These are phyloP conservation scores for Vitis labrusca DNA, from an alignment of 164 flowering plant genomes.

Conservation along the genomic window DNA sequence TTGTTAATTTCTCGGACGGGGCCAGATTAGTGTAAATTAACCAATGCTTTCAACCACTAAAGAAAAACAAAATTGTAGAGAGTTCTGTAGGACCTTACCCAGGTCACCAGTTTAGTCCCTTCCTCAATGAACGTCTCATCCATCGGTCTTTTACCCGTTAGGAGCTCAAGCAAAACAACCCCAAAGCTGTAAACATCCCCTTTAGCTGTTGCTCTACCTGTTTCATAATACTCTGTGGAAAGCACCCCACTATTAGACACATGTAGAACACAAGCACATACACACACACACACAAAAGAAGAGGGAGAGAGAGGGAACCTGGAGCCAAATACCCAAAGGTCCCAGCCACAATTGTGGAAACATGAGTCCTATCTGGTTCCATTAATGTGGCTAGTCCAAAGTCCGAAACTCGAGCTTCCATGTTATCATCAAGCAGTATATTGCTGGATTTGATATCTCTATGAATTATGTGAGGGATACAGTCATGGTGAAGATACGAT, in stretches of 20 bases:
- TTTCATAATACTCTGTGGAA: slow-evolving; percentile 83
- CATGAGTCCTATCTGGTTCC: slow-evolving; percentile 91
- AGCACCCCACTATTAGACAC: background rate
- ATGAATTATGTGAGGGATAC: slow-evolving; percentile 93
- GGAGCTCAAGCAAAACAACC: slow-evolving; percentile 82
- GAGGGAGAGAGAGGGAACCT: slow-evolving; percentile 37
- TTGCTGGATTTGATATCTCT: slow-evolving; percentile 97
- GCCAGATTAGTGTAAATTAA: background rate
- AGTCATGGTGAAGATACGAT: slow-evolving; percentile 92
- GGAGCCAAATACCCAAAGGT: slow-evolving; percentile 97
- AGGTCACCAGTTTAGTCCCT: slow-evolving; percentile 90
- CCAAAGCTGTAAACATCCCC: slow-evolving; percentile 98
- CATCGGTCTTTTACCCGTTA: slow-evolving; percentile 85
- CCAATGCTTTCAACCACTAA: background rate
- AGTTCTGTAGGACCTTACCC: slow-evolving; percentile 52
- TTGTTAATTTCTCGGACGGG: no score
- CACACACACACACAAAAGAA: background rate
- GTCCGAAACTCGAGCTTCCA: slow-evolving; percentile 95
- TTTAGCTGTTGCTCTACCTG: slow-evolving; percentile 90
- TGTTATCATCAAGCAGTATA: slow-evolving; percentile 72
- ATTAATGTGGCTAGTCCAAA: slow-evolving; percentile 92
- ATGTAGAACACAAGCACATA: background rate
- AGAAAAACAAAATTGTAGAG: background rate
- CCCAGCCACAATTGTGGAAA: slow-evolving; percentile 89
- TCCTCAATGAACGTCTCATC: slow-evolving; percentile 82